Evolutionary conservation across 2,329 filamentous ascomycete species (phyloP).

Genomic region (Colletotrichum salicis): DNA sequence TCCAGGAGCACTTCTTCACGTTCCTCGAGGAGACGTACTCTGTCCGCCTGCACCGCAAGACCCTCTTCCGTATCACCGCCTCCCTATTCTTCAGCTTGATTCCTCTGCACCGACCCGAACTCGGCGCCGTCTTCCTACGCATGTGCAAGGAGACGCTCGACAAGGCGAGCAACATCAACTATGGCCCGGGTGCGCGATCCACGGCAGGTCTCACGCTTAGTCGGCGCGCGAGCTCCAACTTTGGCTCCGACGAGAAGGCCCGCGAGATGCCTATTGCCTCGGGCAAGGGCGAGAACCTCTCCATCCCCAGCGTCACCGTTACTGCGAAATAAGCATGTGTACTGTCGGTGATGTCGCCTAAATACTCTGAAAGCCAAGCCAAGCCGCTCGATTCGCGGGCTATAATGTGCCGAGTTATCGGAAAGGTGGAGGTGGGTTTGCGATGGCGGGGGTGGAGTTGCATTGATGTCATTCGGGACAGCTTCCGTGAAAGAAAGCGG

Average conservation of each 20-base stretch:
- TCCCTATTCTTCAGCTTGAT: constrained; percentile 45
- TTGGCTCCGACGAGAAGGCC: constrained; percentile 28
- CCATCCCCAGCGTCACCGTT: constrained; percentile 28
- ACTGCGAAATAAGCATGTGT: constrained; percentile 12
- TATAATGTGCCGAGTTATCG: constrained; percentile 18
- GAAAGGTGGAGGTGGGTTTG: constrained; percentile 3
- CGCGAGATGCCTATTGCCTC: constrained; percentile 32
- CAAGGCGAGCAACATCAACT: constrained; percentile 38
- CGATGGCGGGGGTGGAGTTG: constrained; percentile 17
- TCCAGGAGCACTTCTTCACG: constrained; percentile 41
- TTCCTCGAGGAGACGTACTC: constrained; percentile 42
- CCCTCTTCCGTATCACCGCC: constrained; percentile 44
- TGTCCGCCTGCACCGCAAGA: constrained; percentile 42
- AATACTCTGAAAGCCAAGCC: not conserved
- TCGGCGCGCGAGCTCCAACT: constrained; percentile 34
- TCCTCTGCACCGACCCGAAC: constrained; percentile 42
- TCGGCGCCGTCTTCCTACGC: constrained; percentile 41
- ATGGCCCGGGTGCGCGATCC: constrained; percentile 34
- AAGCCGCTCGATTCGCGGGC: not conserved
- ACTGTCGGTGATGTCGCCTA: not conserved
- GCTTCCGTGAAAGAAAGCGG: constrained; percentile 7
- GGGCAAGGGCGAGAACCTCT: constrained; percentile 25
- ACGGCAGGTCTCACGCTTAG: constrained; percentile 28
- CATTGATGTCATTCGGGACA: constrained; percentile 16
- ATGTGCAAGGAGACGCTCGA: constrained; percentile 42